phyloP scores from a whole-genome alignment of 805 yeast genomes.

The Candida loeiensis region DNA sequence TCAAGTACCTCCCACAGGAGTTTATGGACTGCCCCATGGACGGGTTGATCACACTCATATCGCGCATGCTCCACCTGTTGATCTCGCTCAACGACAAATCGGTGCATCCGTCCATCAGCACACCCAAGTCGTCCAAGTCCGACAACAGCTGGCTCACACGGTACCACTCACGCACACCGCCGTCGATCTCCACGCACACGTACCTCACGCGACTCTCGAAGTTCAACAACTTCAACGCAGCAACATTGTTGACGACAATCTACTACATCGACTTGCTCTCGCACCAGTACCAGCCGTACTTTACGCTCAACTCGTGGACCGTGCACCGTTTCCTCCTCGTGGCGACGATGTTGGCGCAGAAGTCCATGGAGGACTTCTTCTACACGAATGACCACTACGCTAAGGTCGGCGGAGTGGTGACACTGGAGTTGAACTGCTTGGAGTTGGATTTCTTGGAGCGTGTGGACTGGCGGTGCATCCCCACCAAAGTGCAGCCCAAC shows the following conservation, averaged over 20 bases:
- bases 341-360: constrained; percentile 86
- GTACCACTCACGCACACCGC: constrained; percentile 92
- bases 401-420: constrained; percentile 89
- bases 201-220: constrained; percentile 74
- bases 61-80: constrained; percentile 77
- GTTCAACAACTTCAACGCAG: constrained; percentile 81
- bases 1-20: constrained; percentile 38
- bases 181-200: constrained; percentile 74
- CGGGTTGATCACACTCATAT: constrained; percentile 66
- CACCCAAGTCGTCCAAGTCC: constrained; percentile 19
- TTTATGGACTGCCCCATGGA: constrained; percentile 67
- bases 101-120: constrained; percentile 32
- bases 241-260: constrained; percentile 76
- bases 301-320: constrained; percentile 84
- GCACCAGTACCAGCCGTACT: constrained; percentile 65
- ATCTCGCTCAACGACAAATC: constrained; percentile 68
- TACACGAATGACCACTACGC: constrained; percentile 94
- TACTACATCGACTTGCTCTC: constrained; percentile 87
- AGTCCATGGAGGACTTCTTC: constrained; percentile 89
- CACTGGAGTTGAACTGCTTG: constrained; percentile 76
- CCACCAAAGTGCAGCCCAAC: constrained; percentile 25
- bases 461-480: constrained; percentile 63
- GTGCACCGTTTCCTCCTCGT: constrained; percentile 89
- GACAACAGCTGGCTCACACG: constrained; percentile 55
- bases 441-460: constrained; percentile 83